Evolutionary conservation across 2,329 filamentous ascomycete genomes (phyloP).

Genomic region (Pyrenophora teres): DNA sequence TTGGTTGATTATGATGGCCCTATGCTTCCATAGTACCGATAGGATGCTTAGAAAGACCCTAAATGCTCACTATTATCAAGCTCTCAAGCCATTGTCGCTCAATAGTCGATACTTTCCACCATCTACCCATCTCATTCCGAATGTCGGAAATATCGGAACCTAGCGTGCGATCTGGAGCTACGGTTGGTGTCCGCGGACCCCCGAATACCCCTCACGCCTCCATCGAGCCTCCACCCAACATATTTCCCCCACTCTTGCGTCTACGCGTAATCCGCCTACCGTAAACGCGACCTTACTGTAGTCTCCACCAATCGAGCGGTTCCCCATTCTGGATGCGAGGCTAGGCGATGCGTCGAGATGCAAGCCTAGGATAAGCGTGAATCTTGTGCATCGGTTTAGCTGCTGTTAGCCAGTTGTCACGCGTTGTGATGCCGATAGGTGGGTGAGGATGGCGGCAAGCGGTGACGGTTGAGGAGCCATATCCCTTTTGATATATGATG

Average conservation of each 20-base stretch:
- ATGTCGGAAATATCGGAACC: conserved; percentile 5
- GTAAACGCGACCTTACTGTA: neutral
- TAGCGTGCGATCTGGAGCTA: neutral
- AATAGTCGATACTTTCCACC: neutral
- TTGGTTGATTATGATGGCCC: conserved; percentile 27
- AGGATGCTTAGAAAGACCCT: neutral
- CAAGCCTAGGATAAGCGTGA: conserved; percentile 19
- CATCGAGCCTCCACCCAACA: conserved; percentile 2
- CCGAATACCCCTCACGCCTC: conserved; percentile 13
- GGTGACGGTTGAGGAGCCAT: conserved; percentile 9
- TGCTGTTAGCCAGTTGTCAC: conserved; percentile 14
- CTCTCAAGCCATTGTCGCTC: too few species aligned
- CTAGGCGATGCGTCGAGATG: neutral
- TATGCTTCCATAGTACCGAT: conserved; percentile 8
- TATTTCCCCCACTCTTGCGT: conserved; percentile 32
- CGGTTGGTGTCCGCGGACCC: conserved; percentile 2
- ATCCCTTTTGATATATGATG: conserved; percentile 4
- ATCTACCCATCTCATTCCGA: conserved; percentile 6
- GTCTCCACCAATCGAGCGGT: conserved; percentile 13
- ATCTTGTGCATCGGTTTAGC: conserved; percentile 8
- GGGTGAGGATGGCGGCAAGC: conserved; percentile 29
- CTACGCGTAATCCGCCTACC: conserved; percentile 8
- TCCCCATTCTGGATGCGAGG: conserved; percentile 10
- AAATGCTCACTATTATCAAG: neutral
- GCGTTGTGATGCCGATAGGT: conserved; percentile 21